These are phyloP conservation scores for Suillus brevipes DNA, from an alignment of 768 basidiomycete genomes.

Conservation along the genomic window DNA sequence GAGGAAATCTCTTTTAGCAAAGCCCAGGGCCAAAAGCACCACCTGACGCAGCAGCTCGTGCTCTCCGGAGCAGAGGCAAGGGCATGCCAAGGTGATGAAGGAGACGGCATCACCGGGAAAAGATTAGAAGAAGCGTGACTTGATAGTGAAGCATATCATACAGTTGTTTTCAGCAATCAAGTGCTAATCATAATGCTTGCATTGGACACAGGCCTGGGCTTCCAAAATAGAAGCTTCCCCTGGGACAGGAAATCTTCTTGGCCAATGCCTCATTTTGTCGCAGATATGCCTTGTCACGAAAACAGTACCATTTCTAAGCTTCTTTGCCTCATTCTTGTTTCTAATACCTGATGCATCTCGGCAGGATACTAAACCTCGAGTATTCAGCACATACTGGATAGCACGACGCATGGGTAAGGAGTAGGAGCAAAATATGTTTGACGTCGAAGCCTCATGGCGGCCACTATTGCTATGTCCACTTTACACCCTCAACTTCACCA, in stretches of 20 bases:
- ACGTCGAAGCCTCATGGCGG: background rate
- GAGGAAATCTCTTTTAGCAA: constrained; percentile 45
- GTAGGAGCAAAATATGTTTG: background rate
- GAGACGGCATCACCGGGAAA: constrained; percentile 7
- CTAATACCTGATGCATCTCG: background rate
- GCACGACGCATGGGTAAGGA: background rate
- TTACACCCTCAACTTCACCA: constrained; percentile 8
- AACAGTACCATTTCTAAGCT: constrained; percentile 20
- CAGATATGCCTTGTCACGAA: background rate
- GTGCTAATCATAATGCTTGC: constrained; percentile 7
- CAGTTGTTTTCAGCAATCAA: constrained; percentile 11
- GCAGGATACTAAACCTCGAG: background rate
- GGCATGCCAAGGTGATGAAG: constrained; percentile 71
- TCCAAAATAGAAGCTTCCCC: background rate
- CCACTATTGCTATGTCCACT: constrained; percentile 5
- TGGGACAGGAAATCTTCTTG: background rate
- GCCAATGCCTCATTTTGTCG: constrained; percentile 26
- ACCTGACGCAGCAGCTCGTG: constrained; percentile 84
- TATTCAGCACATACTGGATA: background rate
- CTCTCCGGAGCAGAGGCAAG: constrained; percentile 82
- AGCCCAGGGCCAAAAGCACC: constrained; percentile 86
- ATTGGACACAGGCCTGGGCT: constrained; percentile 4
- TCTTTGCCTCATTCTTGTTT: background rate
- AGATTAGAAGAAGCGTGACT: constrained; percentile 14
- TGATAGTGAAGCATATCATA: constrained; percentile 19